Evolutionary conservation across 768 basidiomycete genomes (phyloP), one percentile per base, ranked within the genome.

Genomic region (Daedaleopsis sinensis): DNA sequence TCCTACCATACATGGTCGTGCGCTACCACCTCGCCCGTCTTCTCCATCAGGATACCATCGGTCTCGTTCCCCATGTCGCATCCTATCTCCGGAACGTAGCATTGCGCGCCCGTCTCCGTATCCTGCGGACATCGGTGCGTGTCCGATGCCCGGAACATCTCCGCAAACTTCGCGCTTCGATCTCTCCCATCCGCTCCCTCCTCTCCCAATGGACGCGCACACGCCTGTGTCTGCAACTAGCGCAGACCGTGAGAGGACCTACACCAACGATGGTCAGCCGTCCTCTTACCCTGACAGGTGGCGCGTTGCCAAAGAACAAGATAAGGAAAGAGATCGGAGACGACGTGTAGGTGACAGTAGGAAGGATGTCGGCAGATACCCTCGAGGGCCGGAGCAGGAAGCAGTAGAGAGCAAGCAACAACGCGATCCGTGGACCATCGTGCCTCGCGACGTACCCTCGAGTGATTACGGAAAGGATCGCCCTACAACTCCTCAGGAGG

Each of bases 1-100:
- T 55, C 67, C 76, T 39, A 76, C 80, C 38, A 67, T 80, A 38
- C 79, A 83, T 46, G 74, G 80, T 37, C 70, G 70, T 19, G 67
- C 68, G 35, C 67, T 75, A 13, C 67, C 71, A 67, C 68, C 65
- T 47, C 62, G 72, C 52, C 72, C 79, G 61, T 68, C 69, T 53
- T 80, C 83, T 24, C 77, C 82, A 38, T 76, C 75, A 19, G 61
- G 52, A 37, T 59, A 58, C 38, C 65, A 63, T 19, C 39, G 65
- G 48, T 64, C 72, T 16, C 57, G 64, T n/a, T 66, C 67, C 16
- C 64, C 63, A 6, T 52, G 21, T 24, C 48, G 39, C 24, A 57
- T 64, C 47, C 50, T 67, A 5, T 65, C 66, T 5, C 61, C 62
- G 1, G 61, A 66, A 15, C 64, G 62, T 18, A n/a, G 52, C 10